phyloP scores from a whole-genome alignment of 2,329 filamentous ascomycete species.

The Didymella arachidicola region DNA sequence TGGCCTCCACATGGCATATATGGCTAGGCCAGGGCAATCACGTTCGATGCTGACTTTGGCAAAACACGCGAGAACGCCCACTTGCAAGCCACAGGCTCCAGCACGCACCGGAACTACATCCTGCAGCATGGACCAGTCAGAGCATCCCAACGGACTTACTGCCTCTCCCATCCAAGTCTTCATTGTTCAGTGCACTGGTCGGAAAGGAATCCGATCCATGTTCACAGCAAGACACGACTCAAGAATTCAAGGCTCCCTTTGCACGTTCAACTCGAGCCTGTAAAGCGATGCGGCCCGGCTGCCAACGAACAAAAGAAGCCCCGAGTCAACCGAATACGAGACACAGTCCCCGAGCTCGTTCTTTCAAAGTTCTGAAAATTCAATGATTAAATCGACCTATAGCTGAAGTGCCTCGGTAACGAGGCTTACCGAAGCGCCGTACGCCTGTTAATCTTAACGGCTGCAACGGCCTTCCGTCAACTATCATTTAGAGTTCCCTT shows the following conservation, averaged over 20 bases:
- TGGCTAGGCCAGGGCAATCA: conserved; percentile 6
- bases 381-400: conserved; percentile 5
- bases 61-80: conserved; percentile 5
- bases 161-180: conserved; percentile 16
- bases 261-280: conserved; percentile 19
- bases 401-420: conserved; percentile 18
- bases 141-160: conserved; percentile 22
- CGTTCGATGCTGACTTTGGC: conserved; percentile 6
- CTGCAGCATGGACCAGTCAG: conserved; percentile 16
- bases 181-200: conserved; percentile 6
- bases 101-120: conserved; percentile 15
- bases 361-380: conserved; percentile 6
- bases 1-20: conserved; percentile 15
- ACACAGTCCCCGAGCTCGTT: conserved; percentile 1
- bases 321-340: conserved; percentile 26
- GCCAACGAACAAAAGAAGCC: conserved; percentile 27
- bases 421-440: conserved; percentile 13
- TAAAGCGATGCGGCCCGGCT: conserved; percentile 30
- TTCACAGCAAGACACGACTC: conserved; percentile 25
- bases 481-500: conserved; percentile 23
- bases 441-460: conserved; percentile 31
- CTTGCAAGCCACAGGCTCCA: conserved; percentile 5
- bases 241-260: conserved; percentile 22
- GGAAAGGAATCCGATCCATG: conserved; percentile 18
- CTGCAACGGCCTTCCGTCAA: conserved; percentile 17